Conservation (phyloP, 2,329 filamentous ascomycete species). For the Talaromyces sp. region DNA sequence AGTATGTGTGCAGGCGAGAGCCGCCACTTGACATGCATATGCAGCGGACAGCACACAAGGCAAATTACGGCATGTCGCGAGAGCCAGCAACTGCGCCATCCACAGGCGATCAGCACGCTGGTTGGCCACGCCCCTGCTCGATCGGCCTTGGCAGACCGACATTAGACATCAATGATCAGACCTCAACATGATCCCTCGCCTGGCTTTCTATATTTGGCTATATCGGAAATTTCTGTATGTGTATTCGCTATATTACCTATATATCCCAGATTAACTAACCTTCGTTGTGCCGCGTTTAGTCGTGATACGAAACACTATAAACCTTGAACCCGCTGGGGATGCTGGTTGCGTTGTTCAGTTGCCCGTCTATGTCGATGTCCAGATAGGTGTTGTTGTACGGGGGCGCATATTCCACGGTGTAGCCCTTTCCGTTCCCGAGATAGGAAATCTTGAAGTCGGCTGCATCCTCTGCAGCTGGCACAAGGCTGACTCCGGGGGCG, state of each 20-base stretch:
- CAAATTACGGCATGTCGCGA: neutral
- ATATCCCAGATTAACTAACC: neutral
- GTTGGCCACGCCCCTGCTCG: neutral
- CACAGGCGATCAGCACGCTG: neutral
- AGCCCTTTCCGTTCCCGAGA: conserved; percentile 30
- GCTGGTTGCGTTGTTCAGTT: neutral
- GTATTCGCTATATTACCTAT: neutral
- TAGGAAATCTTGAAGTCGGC: conserved; percentile 28
- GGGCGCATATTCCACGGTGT: conserved; percentile 25
- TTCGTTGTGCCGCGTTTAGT: neutral
- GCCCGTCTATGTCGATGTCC: conserved; percentile 7
- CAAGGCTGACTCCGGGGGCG: conserved; percentile 13
- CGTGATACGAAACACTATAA: conserved; percentile 12
- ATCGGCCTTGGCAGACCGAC: neutral
- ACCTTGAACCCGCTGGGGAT: neutral
- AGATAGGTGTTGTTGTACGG: conserved; percentile 15
- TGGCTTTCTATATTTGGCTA: neutral
- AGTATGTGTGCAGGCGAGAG: neutral
- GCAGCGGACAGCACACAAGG: neutral
- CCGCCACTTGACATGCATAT: neutral
- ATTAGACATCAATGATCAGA: neutral
- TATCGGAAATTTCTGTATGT: neutral
- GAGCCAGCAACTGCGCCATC: neutral
- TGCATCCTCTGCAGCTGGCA: conserved; percentile 18
- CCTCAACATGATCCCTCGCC: neutral